Evolutionary conservation across 805 yeast genomes (phyloP).

Genomic region (Yarrowia porcina): DNA sequence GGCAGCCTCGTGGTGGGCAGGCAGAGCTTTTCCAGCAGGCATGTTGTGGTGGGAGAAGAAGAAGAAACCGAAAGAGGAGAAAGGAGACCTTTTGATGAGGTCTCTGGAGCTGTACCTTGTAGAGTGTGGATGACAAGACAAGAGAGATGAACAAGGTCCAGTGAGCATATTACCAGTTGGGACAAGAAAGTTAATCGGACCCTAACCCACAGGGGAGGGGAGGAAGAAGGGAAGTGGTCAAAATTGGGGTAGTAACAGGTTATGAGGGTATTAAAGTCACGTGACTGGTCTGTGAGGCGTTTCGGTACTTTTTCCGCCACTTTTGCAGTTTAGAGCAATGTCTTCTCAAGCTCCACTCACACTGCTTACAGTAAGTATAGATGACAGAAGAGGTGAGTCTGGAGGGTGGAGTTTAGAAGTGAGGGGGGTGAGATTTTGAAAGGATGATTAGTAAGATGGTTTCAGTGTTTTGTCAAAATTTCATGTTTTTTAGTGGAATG

Average conservation of each 20-base stretch:
- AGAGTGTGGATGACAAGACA: background rate
- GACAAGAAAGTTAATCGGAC: background rate
- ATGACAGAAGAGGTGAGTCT: too few species aligned
- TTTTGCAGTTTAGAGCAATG: too few species aligned
- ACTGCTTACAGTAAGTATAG: too few species aligned
- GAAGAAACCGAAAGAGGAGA: background rate
- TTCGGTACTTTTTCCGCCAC: too few species aligned
- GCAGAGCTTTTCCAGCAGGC: conserved; percentile 28
- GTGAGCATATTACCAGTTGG: background rate
- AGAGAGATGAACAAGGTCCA: background rate
- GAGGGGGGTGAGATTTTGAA: too few species aligned
- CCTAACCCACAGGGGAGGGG: background rate
- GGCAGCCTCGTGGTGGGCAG: conserved; percentile 34
- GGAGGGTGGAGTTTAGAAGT: too few species aligned
- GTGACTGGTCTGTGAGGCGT: too few species aligned
- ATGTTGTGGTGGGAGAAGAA: background rate
- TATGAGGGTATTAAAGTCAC: background rate
- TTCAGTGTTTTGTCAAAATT: too few species aligned
- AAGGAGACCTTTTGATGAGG: background rate
- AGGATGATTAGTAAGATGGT: too few species aligned
- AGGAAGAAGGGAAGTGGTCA: background rate
- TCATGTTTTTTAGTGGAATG: too few species aligned
- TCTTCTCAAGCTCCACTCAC: background rate
- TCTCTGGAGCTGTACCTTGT: background rate
- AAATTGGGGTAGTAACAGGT: background rate